Base-by-base conservation (phyloP, 257 asterid species). In the Jacaranda copaia region DNA sequence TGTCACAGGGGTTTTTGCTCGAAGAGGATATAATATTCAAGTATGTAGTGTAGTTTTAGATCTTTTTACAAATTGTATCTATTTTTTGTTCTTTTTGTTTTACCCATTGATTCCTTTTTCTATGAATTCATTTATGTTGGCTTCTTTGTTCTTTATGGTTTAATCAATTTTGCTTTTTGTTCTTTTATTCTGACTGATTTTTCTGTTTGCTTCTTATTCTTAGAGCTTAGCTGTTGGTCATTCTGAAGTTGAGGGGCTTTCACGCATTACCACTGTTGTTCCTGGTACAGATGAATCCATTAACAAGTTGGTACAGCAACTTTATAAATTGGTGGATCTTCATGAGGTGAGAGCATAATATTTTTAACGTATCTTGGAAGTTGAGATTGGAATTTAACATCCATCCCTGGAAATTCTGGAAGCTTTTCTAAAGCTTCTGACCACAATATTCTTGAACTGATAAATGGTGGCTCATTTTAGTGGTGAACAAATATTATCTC, bases 161-260 rank as follows among this genome's bases (percentile, higher is more conserved):
- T 25, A 25, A 25, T 25, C 32, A 25, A 25, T 25, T 25, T 25
- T 25, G 32, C 32, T 25, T 25, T 25, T 25, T 25, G 32, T 25
- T 25, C 32, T 25, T 25, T 25, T 25, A 1, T 25, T 25, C 2
- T 25, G 32, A 18, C 11, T 56, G 19, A 40, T 68, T 79, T 68
- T 52, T 66, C 18, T 82, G 63, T 80, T 52, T 56, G 16, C 61
- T 63, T 77, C 72, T 70, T 77, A 18, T 80, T 76, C 18, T 65
- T 80, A 95, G 99, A 95, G 99, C 88, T 90, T 95, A 84, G 99
- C 98, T 61, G 98, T 95, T 84, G 99, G 99, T 78, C 98, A 86
- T 88, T 82, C 99, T 75, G 99, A 93, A 90, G 88, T 85, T 78
- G 98, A 95, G 78, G 98, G 99, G 68, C 88, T 78, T 77, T 95